Base-by-base conservation (phyloP, 768 basidiomycete species). In the Chiua virens region DNA sequence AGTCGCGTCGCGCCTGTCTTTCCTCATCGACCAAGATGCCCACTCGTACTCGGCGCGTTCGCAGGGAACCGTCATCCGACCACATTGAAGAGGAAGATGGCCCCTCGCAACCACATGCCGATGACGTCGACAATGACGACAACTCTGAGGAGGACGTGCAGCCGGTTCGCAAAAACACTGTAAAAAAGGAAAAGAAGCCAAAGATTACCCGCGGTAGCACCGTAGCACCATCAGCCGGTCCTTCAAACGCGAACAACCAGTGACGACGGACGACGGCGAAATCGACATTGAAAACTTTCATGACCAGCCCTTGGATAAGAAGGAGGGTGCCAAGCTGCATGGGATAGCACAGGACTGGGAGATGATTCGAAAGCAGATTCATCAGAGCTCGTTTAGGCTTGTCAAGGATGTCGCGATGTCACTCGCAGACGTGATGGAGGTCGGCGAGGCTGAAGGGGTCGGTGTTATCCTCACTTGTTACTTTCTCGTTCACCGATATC, bases 291-390 rank as follows among this genome's bases (percentile, higher is more conserved):
- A 75, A 32, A 77, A 80, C 61, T 84, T 91, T 54, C 69, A 60
- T 7, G 79, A 89, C 65, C 86, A 89, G 53, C 87, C 90, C 17
- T 67, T 92, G 45, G 73, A 76, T 47, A 78, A 68, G 58, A 70
- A 71, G 10, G 81, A 87, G 41, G 70, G 74, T 28, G 53, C 63
- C 27, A 85, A 78, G 61, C 65, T 90, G 27, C 70, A 74, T 9
- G 84, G 85, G 13, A 71, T 88, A 39, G 68, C 81, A 0, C 64
- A 73, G 2, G 87, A 90, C 66, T 90, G 88, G 89, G 63, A 74
- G 20, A 65, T 69, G 54, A 74, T 87, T 60, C 71, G 75, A 54
- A 71, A 69, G n/a, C 73, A 73, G 40, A 76, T 81, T 27, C 75
- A 79, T 30, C 69, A 69, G 18, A 56, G 55, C 2, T 78, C 73